Evolutionary conservation across 257 asterid genomes (phyloP).

Genomic region (Plantago ovata): DNA sequence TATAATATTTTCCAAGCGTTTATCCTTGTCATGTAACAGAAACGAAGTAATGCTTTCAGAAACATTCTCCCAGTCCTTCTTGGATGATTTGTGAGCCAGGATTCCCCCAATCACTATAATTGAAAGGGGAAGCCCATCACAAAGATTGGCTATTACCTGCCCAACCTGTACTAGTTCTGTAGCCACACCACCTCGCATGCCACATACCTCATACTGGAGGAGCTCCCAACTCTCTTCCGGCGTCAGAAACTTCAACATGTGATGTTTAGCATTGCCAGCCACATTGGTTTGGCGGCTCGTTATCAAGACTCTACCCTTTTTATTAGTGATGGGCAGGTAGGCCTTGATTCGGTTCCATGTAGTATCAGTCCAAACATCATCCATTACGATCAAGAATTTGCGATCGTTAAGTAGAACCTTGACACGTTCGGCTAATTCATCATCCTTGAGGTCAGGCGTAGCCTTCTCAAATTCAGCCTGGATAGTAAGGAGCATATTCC

Average conservation of each 20-base stretch:
- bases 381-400: slow-evolving; percentile 51
- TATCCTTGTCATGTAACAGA: slow-evolving; percentile 33
- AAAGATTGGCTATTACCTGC: slow-evolving; percentile 34
- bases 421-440: slow-evolving; percentile 31
- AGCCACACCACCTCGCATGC: no score
- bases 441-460: slow-evolving; percentile 36
- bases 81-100: no score
- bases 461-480: slow-evolving; percentile 20
- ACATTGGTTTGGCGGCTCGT: slow-evolving; percentile 41
- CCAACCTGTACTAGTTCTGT: slow-evolving; percentile 33
- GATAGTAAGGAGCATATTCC: slow-evolving; percentile 47
- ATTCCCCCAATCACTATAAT: slow-evolving; percentile 55
- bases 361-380: slow-evolving; percentile 48
- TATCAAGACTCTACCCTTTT: slow-evolving; percentile 37
- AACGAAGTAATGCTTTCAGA: slow-evolving; percentile 29
- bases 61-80: slow-evolving; percentile 48
- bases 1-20: slow-evolving; percentile 35
- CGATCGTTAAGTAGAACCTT: slow-evolving; percentile 28
- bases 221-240: slow-evolving; percentile 47
- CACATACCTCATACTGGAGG: no score
- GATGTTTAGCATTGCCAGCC: no score
- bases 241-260: slow-evolving; percentile 32
- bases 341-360: slow-evolving; percentile 48
- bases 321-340: slow-evolving; percentile 44
- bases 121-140: slow-evolving; percentile 51